Evolutionary conservation across 192 early-diverging fungal genomes (phyloP), one percentile per base, ranked within the genome.

Genomic region (Phycomyces nitens): DNA sequence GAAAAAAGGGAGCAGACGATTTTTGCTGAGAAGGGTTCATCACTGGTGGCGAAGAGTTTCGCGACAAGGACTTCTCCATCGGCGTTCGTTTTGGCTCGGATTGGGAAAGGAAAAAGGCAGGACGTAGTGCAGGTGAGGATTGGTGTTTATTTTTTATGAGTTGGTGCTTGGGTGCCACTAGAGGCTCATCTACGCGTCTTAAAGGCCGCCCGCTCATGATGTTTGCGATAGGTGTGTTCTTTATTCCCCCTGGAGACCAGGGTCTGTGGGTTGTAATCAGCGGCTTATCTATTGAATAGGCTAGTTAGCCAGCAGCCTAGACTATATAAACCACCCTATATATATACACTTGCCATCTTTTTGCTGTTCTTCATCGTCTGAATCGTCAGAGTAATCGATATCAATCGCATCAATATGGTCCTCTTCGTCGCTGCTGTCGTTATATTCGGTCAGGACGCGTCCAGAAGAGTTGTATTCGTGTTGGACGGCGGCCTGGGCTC

Each of bases 381-480:
- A 24, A 54, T 54, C 16, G 7, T 10, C 26, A 26, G 22, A 14
- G 22, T 3, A 54, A 20, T 21, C 47, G 4, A 23, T 59, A 41
- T 21, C 3, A 29, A 23, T 53, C 26, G 24, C 61, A 26, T 63
- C 20, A 42, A 53, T 51, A 24, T 63, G 18, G 23, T 24, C 52
- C 24, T 63, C 62, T 26, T 56, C 26, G 16, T 56, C 54, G 16
- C 54, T 56, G 2, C 3, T 34, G 52, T 63, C 38, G 11, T 54
- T n/a, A 54, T 63, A 53, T 23, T 54, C 38, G 22, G 51, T 49
- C 40, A 63, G 53, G 7, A 63, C 62, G 41, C 40, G 51, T 54
- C 62, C 62, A 5, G 62, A 26, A 18, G 51, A 26, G 6, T 51
- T 63, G 29, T 29, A 34, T 42, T 63, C 52, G 22, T 63, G 51